Conservation (phyloP, 2,329 filamentous ascomycete species). For the Corinectria fuckeliana region DNA sequence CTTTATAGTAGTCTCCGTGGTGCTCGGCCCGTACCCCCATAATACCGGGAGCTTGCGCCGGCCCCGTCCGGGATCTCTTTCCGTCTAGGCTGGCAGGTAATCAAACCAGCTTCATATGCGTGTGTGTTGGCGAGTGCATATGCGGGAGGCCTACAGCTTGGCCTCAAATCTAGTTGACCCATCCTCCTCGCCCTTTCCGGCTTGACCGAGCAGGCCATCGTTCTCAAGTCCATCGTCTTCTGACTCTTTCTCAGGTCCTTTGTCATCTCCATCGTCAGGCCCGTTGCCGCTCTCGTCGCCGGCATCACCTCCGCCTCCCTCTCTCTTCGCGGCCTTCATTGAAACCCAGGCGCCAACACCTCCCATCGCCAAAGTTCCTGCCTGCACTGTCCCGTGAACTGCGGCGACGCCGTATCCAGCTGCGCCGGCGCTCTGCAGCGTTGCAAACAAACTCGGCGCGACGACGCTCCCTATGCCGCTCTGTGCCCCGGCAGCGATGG, state of each 20-base stretch:
- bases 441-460: slow-evolving; percentile 37
- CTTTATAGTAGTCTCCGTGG: not conserved
- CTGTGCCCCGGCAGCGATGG: slow-evolving; percentile 32
- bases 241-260: not conserved
- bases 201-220: not conserved
- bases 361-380: not conserved
- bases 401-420: slow-evolving; percentile 37
- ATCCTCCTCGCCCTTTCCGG: not conserved
- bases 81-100: not conserved
- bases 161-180: not conserved
- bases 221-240: not conserved
- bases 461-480: slow-evolving; percentile 37
- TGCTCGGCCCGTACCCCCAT: not conserved
- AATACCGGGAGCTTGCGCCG: not conserved
- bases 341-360: not conserved
- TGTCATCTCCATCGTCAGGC: not conserved
- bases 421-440: slow-evolving; percentile 41
- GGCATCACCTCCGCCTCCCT: not conserved
- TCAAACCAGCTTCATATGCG: not conserved
- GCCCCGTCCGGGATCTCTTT: not conserved
- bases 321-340: not conserved
- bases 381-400: slow-evolving; percentile 29
- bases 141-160: not conserved
- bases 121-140: not conserved
- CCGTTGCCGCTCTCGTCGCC: not conserved